phyloP scores from a whole-genome alignment of 2,329 filamentous ascomycete species.

The Pseudocercospora musae region DNA sequence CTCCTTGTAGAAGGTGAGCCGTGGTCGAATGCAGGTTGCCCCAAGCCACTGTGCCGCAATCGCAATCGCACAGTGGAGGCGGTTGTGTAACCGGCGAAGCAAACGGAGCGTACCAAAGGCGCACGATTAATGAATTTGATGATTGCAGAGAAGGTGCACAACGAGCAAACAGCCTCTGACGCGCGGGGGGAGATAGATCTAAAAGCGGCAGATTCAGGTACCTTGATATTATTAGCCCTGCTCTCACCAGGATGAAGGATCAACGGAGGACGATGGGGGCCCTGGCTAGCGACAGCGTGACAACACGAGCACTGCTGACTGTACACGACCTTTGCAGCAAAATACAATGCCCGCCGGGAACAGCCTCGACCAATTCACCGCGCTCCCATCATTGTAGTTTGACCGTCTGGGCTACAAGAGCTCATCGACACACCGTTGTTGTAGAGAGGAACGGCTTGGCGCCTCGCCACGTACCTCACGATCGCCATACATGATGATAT shows the following conservation, averaged over 20 bases:
- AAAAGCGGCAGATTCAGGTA: neutral
- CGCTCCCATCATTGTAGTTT: too few species aligned
- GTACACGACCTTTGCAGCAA: too few species aligned
- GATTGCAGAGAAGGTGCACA: neutral
- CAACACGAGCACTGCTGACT: too few species aligned
- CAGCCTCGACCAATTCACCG: too few species aligned
- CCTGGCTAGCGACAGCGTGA: neutral
- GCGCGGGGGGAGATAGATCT: neutral
- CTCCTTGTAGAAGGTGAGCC: neutral
- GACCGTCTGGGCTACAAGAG: too few species aligned
- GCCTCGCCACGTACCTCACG: neutral
- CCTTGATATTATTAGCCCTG: neutral
- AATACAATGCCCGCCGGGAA: too few species aligned
- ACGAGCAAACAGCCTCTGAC: neutral
- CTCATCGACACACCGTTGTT: neutral
- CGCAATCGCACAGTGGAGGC: neutral
- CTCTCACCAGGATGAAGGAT: neutral
- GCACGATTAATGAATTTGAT: neutral
- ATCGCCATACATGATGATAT: neutral
- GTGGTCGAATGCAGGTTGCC: neutral
- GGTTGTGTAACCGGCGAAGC: neutral
- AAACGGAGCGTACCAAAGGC: neutral
- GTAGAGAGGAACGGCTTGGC: neutral
- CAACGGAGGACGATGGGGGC: neutral
- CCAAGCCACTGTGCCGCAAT: conserved; percentile 1